Evolutionary conservation across 225 moss, liverwort and hornwort species (phyloP).

Genomic region (Marchantia paleacea): DNA sequence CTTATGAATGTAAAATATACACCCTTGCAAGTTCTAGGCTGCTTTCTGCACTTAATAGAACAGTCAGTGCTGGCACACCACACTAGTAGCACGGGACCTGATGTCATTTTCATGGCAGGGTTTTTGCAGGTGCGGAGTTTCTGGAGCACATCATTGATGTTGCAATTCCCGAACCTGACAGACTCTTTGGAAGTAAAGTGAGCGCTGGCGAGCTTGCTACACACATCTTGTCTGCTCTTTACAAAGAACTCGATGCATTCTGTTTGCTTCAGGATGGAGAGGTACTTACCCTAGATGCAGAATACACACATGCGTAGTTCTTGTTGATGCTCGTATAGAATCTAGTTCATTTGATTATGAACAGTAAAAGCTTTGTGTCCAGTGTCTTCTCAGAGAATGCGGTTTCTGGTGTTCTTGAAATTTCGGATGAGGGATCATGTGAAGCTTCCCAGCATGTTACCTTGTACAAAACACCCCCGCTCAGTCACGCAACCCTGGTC

Average conservation of each 20-base stretch:
- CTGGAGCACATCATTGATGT: slow-evolving; percentile 73
- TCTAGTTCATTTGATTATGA: too few species aligned
- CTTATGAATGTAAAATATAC: too few species aligned
- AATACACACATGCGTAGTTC: too few species aligned
- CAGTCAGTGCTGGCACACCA: neutral
- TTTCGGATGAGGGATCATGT: too few species aligned
- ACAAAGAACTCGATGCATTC: slow-evolving; percentile 75
- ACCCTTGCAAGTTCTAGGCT: too few species aligned
- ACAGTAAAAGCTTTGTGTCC: too few species aligned
- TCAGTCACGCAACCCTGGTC: too few species aligned
- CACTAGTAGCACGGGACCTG: neutral
- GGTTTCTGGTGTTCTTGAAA: too few species aligned
- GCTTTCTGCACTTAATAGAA: neutral
- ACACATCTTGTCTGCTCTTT: slow-evolving; percentile 81
- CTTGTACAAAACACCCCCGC: too few species aligned
- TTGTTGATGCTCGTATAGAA: too few species aligned
- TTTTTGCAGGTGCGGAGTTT: slow-evolving; percentile 93
- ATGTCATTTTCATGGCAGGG: slow-evolving; percentile 52
- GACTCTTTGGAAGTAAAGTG: slow-evolving; percentile 49
- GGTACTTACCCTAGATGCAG: slow-evolving; percentile 37
- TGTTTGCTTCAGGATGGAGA: slow-evolving; percentile 91
- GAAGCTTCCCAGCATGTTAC: too few species aligned
- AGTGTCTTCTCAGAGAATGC: too few species aligned
- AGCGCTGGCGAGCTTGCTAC: slow-evolving; percentile 79
- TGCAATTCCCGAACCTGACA: slow-evolving; percentile 71